Evolutionary conservation across 129 eudicot genomes (phyloP).

Genomic region (Scalesia atractyloides): DNA sequence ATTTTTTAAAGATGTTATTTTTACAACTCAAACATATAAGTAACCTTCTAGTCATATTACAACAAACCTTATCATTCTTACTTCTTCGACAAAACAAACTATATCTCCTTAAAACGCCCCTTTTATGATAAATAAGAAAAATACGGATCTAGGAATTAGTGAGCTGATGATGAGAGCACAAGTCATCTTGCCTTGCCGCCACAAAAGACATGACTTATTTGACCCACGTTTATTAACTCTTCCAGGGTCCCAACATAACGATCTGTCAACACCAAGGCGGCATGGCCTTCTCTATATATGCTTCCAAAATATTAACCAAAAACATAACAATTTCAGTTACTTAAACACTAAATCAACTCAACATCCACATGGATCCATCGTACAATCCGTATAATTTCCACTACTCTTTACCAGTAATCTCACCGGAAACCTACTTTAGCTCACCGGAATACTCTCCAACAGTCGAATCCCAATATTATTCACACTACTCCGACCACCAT

Average conservation of each 20-base stretch:
- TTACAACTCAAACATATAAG: no score
- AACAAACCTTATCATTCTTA: no score
- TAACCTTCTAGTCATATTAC: no score
- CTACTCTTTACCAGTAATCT: not conserved
- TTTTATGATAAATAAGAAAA: no score
- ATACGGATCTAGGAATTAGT: not conserved
- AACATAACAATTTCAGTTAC: not conserved
- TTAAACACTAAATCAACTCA: not conserved
- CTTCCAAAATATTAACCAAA: slow-evolving; percentile 5
- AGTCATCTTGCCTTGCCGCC: slow-evolving; percentile 28
- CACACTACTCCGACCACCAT: slow-evolving; percentile 20
- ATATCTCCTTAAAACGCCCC: no score
- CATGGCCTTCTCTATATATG: not conserved
- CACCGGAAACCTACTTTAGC: slow-evolving; percentile 19
- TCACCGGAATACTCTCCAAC: slow-evolving; percentile 21
- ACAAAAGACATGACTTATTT: not conserved
- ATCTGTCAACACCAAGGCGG: not conserved
- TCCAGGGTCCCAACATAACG: slow-evolving; percentile 12
- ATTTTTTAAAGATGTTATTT: no score
- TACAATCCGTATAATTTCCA: not conserved
- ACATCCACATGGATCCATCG: slow-evolving; percentile 1
- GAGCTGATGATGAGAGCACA: slow-evolving; percentile 6
- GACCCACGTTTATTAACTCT: slow-evolving; percentile 24
- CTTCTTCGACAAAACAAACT: no score
- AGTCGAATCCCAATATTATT: not conserved